Base-by-base conservation (phyloP, 2,329 filamentous ascomycete species). In the Leptographium wingfieldii region DNA sequence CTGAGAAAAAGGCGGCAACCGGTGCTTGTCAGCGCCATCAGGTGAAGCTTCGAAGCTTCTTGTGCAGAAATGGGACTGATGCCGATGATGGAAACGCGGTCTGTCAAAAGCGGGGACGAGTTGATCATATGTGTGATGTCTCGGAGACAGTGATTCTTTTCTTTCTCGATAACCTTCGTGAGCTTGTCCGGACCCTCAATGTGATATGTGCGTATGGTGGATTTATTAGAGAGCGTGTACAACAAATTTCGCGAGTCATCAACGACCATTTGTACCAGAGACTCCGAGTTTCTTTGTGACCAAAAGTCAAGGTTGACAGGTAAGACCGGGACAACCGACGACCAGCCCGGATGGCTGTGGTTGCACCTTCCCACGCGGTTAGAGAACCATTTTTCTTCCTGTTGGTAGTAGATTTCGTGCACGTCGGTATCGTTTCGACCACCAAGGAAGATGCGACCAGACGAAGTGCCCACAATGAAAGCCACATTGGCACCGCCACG, bases 381-480 rank as follows among this genome's bases (percentile, higher is more conserved):
- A 58, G 88, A 87, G 70, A 99, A 99, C 94, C 94, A 99, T 67
- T 88, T 87, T 73, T 99, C 94, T 71, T 97, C 91, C 68, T 96
- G 91, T 73, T 97, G 92, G 70, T 99, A 99, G 66, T 88, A 92
- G 59, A 99, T 81, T 73, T 99, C 94, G 71, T 94, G 90, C 55
- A 99, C 84, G 67, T 97, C 92, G 64, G 90, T 90, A 65, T 92
- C 89, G 57, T 79, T 81, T 57, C 80, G 81, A 46, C 91, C 90
- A 51, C 88, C 86, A 68, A 96, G 96, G 77, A 99, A 99, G 65
- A 99, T 94, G 63, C 94, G 88, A 10, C 95, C 95, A 27, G 84
- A 87, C 25, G 86, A 84, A 3, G 92, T 94, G 19, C 88, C 90
- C 27, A 85, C 85, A 66, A 99, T 91, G 54, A 87, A 80, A 59